Percentiles rank a stretch among this genome's conserved stretches.
Evolutionary conservation across 805 yeast species (phyloP).

Genomic region (Candida yuanshanica): DNA sequence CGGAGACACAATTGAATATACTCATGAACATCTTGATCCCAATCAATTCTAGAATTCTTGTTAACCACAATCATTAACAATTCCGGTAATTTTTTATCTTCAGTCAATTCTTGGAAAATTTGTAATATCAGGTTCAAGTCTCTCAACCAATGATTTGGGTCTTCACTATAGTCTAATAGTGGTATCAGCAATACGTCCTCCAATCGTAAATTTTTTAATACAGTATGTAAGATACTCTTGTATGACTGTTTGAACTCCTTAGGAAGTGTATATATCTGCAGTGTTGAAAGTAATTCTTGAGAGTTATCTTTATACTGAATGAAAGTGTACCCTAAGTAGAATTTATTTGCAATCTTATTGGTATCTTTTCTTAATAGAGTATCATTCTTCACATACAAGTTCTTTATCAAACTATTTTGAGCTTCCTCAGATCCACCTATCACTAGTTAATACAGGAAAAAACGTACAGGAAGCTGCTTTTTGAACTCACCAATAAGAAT

Average conservation of each 20-base stretch:
- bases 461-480: neutral
- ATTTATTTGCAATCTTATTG: conserved; percentile 9
- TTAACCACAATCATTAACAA: conserved; percentile 8
- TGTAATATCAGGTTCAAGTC: neutral
- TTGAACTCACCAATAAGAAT: conserved; percentile 9
- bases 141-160: conserved; percentile 13
- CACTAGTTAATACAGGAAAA: neutral
- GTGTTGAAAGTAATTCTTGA: conserved; percentile 11
- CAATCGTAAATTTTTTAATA: neutral
- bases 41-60: conserved; percentile 4
- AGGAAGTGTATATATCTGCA: conserved; percentile 16
- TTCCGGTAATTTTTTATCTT: neutral
- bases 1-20: conserved; percentile 32
- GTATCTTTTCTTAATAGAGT: conserved; percentile 3
- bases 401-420: conserved; percentile 12
- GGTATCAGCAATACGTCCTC: conserved; percentile 10
- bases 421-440: conserved; percentile 13
- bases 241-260: neutral
- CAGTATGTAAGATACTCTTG: neutral
- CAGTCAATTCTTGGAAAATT: neutral
- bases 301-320: conserved; percentile 15
- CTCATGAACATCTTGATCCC: conserved; percentile 22
- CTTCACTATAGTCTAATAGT: conserved; percentile 14
- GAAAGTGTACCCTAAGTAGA: conserved; percentile 17
- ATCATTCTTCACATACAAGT: conserved; percentile 5